Evolutionary conservation across 257 asterid species (phyloP).

Genomic region (Striga asiatica): DNA sequence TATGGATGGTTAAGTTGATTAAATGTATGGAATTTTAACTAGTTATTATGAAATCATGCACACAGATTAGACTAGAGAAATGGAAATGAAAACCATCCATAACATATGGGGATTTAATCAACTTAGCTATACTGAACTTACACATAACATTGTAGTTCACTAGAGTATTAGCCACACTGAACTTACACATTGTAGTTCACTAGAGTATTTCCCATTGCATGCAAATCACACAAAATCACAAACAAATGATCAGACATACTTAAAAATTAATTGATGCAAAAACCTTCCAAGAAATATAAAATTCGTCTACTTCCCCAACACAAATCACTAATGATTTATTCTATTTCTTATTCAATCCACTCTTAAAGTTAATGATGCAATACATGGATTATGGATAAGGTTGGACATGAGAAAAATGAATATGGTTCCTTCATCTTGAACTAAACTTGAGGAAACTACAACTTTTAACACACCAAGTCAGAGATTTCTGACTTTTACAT

Average conservation of each 20-base stretch:
- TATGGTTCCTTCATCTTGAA: not conserved
- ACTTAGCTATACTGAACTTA: not conserved
- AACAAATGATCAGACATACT: not conserved
- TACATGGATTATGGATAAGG: not conserved
- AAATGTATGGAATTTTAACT: not conserved
- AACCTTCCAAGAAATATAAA: not conserved
- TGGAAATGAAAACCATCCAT: not conserved
- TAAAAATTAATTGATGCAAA: not conserved
- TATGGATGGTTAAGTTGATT: not conserved
- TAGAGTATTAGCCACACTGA: no score
- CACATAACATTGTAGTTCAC: not conserved
- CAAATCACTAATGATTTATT: not conserved
- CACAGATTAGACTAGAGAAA: not conserved
- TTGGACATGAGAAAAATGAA: not conserved
- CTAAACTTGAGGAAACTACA: not conserved
- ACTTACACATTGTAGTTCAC: no score
- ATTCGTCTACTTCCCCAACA: no score
- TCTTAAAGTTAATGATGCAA: not conserved
- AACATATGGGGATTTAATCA: not conserved
- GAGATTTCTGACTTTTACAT: not conserved
- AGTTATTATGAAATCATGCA: not conserved
- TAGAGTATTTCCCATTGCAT: not conserved
- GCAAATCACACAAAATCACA: not conserved
- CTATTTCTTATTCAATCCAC: not conserved
- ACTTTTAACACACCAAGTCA: not conserved